Percentiles rank a stretch among this genome's conserved stretches.
Evolutionary conservation across 192 early-diverging fungal genomes (phyloP).

Genomic region (Endogone sp.): DNA sequence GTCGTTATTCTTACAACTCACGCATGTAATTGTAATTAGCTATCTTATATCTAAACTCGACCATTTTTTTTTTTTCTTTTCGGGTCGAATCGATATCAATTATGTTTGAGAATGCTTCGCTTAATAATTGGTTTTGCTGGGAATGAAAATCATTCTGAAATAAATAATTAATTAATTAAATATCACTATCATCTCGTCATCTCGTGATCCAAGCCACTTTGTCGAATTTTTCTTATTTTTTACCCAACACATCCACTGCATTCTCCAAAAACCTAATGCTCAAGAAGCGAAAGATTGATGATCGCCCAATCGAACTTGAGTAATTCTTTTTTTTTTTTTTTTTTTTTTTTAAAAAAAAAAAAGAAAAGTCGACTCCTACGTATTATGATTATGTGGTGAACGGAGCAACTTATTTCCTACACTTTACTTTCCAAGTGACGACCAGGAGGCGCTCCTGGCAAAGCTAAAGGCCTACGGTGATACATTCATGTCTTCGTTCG

Average conservation of each 20-base stretch:
- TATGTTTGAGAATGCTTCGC: too few relatives aligned
- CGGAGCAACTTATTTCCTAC: too few relatives aligned
- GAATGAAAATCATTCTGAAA: too few relatives aligned
- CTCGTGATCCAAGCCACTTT: not conserved
- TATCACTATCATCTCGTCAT: too few relatives aligned
- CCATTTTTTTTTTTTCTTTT: too few relatives aligned
- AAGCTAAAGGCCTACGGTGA: not conserved
- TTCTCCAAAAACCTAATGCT: not conserved
- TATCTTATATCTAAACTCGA: too few relatives aligned
- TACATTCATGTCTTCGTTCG: not conserved
- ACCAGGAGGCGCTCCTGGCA: not conserved
- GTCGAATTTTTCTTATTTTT: not conserved
- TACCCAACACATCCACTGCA: not conserved
- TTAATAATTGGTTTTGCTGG: too few relatives aligned
- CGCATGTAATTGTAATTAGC: too few relatives aligned
- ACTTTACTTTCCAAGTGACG: not conserved
- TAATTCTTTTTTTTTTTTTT: not conserved
- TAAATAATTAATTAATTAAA: too few relatives aligned
- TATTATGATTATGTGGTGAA: too few relatives aligned
- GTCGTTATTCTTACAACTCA: too few relatives aligned
- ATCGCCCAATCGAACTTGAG: not conserved
- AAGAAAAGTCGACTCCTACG: not conserved
- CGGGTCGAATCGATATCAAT: too few relatives aligned
- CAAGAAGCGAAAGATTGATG: not conserved
- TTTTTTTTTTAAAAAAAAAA: not conserved